Evolutionary conservation across 163 green algal genomes (phyloP), one percentile per base, ranked within the genome.

Genomic region (Scenedesmus sp.): DNA sequence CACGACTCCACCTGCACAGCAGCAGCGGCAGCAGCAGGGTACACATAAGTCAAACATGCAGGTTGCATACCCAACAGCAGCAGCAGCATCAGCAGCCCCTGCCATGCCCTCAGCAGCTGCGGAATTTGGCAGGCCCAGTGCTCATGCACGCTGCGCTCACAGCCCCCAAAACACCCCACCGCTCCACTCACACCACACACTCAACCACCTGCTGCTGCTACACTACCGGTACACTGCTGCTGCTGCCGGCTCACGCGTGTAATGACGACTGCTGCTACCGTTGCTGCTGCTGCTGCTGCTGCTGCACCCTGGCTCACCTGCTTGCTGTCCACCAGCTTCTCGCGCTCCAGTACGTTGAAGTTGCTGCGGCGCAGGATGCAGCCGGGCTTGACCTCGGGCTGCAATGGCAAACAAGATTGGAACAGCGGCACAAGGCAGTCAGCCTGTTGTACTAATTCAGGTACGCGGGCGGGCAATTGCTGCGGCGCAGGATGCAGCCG

Each of bases 381-480:
- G 18, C 98, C 98, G 0, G 98, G 98, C 94, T 99, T 99, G 52
- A 99, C 97, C 93, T 99, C 98, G 8, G 98, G 97, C 95, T 99
- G 98, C 70, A 70, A 46, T 46, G 34, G 34, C 34, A 46, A 46
- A 46, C 2, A 97, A 94, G 26, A 23, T 12, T 9, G 73, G 20
- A 55, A 46, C 34, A 46, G 34, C 34, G 34, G 34, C 34, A 46
- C 34, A 46, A 55, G 73, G 73, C 62, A 15, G 62, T 12, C 62
- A 70, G 34, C 34, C 34, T n/a, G 0, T 46, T 46, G 34, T 46
- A 46, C 34, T 46, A 46, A 46, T 46, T 46, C 34, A 46, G 0
- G 34, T 46, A 46, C 34, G 34, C 10, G 62, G 62, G 62, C 10
- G 13, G 62, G 62, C 62, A 96, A 94, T 99, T 99, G 93, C 94